Evolutionary conservation across 331 rosid species (phyloP).

Genomic region (Malus hybrid): DNA sequence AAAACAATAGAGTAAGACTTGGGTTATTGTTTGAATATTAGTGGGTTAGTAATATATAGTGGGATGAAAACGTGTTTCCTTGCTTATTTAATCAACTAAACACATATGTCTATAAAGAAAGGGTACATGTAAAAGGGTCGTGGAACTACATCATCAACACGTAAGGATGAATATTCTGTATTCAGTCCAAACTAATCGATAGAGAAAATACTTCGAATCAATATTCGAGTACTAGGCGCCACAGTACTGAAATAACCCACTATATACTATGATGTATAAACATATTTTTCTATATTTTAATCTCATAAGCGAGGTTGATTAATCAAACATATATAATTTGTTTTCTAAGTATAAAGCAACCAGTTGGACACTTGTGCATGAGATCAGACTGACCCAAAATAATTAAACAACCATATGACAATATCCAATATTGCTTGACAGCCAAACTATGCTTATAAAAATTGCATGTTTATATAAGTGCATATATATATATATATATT

Average conservation of each 20-base stretch:
- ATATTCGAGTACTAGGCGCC: too few relatives aligned
- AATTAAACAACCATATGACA: background rate
- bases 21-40: background rate
- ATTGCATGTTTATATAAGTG: background rate
- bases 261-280: too few relatives aligned
- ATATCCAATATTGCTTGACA: slow-evolving; percentile 1
- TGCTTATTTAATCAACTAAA: background rate
- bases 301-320: background rate
- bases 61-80: background rate
- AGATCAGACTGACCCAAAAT: background rate
- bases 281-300: background rate
- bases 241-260: too few relatives aligned
- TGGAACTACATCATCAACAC: background rate
- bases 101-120: background rate
- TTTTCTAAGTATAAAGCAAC: slow-evolving; percentile 2
- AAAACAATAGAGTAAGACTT: background rate
- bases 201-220: too few relatives aligned
- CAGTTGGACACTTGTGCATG: slow-evolving; percentile 14
- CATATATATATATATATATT: background rate
- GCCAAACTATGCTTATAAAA: background rate
- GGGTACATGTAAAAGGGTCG: background rate
- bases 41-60: background rate
- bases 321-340: background rate
- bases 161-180: background rate
- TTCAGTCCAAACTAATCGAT: background rate